Evolutionary conservation across 1,139 yeast species (phyloP).

Genomic region (Arxiozyma telluris): DNA sequence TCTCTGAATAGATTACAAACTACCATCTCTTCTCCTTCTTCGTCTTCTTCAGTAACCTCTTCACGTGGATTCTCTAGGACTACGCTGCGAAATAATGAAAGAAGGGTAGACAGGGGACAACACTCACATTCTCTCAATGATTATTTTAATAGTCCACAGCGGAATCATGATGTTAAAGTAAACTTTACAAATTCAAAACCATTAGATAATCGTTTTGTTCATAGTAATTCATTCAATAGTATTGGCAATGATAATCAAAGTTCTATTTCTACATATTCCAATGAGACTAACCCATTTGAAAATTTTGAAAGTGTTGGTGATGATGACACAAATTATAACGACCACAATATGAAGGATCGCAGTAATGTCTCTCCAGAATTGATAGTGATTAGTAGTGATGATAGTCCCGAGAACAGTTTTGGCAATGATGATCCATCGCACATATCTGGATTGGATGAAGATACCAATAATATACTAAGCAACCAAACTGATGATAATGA

Average conservation of each 20-base stretch:
- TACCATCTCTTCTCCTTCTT: constrained; percentile 1
- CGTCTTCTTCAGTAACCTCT: neutral
- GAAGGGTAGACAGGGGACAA: constrained; percentile 1
- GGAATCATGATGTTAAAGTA: neutral
- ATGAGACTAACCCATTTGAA: neutral
- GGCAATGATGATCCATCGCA: neutral
- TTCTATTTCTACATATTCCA: neutral
- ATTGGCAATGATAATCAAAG: neutral
- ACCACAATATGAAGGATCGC: neutral
- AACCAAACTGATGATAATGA: neutral
- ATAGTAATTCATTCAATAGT: neutral
- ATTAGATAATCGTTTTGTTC: neutral
- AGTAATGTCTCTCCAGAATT: neutral
- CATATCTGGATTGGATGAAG: neutral
- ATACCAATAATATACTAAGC: neutral
- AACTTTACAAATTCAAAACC: constrained; percentile 5
- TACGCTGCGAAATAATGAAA: constrained; percentile 5
- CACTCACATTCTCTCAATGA: constrained; percentile 2
- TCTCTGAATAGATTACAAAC: constrained; percentile 4
- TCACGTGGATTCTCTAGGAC: constrained; percentile 7
- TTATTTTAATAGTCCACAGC: neutral
- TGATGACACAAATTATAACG: neutral
- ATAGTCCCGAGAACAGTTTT: neutral
- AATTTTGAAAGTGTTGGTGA: neutral
- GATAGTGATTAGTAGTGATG: neutral